Evolutionary conservation across 495 filamentous ascomycete species (phyloP).

Genomic region (Tetracladium marchalianum): DNA sequence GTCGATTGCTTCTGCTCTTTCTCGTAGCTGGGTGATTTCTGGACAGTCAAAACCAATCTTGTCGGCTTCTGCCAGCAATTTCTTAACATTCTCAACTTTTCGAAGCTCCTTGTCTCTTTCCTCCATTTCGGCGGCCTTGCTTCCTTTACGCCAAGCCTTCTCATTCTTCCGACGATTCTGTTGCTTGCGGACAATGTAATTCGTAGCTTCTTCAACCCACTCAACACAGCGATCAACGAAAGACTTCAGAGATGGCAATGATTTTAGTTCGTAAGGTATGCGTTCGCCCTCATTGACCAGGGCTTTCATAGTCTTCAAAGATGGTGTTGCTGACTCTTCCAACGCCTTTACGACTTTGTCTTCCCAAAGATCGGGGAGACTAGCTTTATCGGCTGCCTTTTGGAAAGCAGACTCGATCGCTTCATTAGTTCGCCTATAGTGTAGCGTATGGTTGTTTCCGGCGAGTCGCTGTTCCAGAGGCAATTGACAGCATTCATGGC

Average conservation of each 20-base stretch:
- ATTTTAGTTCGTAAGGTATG: conserved; percentile 86
- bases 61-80: conserved; percentile 75
- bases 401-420: conserved; percentile 52
- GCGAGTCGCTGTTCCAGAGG: conserved; percentile 48
- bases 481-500: conserved; percentile 66
- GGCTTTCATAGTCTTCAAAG: conserved; percentile 74
- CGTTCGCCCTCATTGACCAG: conserved; percentile 92
- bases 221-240: conserved; percentile 96
- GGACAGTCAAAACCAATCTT: conserved; percentile 88
- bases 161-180: conserved; percentile 97
- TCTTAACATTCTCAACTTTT: conserved; percentile 81
- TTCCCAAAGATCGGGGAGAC: conserved; percentile 79
- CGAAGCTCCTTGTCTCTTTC: conserved; percentile 83
- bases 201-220: conserved; percentile 95
- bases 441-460: conserved; percentile 54
- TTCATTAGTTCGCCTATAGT: conserved; percentile 68
- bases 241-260: conserved; percentile 68
- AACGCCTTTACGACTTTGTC: conserved; percentile 81
- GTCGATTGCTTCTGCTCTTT: conserved; percentile 79
- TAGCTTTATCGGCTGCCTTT: conserved; percentile 78
- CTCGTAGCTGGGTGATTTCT: conserved; percentile 78
- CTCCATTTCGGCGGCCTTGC: conserved; percentile 70
- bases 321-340: conserved; percentile 71
- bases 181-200: conserved; percentile 96
- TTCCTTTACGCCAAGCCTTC: conserved; percentile 71